Base-by-base conservation (phyloP, 2,329 filamentous ascomycete species). In the Talaromyces sp. region DNA sequence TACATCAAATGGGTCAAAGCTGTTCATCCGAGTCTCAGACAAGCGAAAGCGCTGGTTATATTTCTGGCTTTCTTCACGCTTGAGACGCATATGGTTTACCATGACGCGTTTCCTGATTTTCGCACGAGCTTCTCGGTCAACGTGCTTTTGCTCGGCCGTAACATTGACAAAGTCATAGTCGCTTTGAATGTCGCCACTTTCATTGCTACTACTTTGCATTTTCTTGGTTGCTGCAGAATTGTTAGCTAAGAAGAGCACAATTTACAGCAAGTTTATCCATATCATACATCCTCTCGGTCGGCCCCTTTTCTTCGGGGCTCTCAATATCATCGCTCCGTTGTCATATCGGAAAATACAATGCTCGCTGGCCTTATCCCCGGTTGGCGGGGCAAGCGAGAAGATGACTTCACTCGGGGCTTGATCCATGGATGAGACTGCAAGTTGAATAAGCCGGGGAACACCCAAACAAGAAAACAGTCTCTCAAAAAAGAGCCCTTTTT, bases 1-100 rank as follows among this genome's bases (percentile, higher is more conserved):
- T 14, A 49, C 55, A 57, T 60, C 24, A n/a, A 60, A 60, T 24
- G 58, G 58, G 56, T 60, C 58, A 14, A 54, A 49, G 6, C 21
- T 17, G 24, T n/a, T 31, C 27, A 60, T 38, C 41, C 43, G 32
- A n/a, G 21, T 24, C 10, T 29, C 46, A 14, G 52, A 49, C 19
- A 26, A 14, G 32, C 11, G 26, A 55, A 2, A n/a, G 17, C 38
- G n/a, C 13, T 35, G 4, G 5, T 52, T 31, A 6, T 14, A 4
- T 35, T 52, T 31, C 5, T 7, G 51, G 2, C 10, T n/a, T 31
- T 38, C n/a, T 8, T 17, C 41, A 2, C 49, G 58, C 26, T 57
- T 60, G 9, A 43, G 46, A 21, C 32, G 32, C 26, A 53, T 51
- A 17, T 60, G 52, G 31, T 57, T 57, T 13, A 6, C 49, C 55